Conservation (phyloP, 176 grass and related monocot genomes). For the Juncus effusus region DNA sequence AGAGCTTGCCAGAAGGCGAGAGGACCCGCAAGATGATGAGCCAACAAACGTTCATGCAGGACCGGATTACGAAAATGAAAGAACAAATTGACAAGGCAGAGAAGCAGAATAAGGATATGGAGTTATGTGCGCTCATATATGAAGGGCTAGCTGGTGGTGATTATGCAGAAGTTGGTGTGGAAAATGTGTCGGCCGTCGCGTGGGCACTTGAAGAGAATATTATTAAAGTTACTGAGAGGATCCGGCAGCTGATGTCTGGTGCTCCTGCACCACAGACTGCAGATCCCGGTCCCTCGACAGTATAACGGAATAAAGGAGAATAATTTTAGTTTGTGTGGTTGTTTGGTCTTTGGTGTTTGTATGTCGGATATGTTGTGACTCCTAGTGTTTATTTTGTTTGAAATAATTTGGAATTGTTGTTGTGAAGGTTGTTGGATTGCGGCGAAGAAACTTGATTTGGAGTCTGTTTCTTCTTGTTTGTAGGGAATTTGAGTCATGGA, state of each 20-base stretch:
- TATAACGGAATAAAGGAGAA: neutral
- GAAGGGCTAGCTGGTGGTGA: neutral
- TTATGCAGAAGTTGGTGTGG: neutral
- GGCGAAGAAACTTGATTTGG: no score
- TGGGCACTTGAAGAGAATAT: constrained; percentile 11
- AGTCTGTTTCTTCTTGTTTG: no score
- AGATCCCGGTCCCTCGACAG: neutral
- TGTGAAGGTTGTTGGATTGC: no score
- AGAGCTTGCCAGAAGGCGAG: constrained; percentile 1
- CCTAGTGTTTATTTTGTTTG: no score
- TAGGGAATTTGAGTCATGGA: no score
- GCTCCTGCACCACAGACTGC: neutral
- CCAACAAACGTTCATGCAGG: constrained; percentile 7
- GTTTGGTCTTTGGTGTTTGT: neutral
- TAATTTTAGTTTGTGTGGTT: neutral
- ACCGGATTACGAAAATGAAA: neutral
- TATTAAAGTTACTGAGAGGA: neutral
- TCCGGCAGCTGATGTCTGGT: neutral
- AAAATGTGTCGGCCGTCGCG: neutral
- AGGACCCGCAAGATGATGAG: constrained; percentile 13
- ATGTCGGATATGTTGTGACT: neutral
- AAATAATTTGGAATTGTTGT: no score
- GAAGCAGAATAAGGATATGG: neutral
- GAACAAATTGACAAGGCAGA: neutral
- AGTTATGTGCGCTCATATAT: neutral